phyloP scores from a whole-genome alignment of 495 filamentous ascomycete species.

The Parmelia sp. region DNA sequence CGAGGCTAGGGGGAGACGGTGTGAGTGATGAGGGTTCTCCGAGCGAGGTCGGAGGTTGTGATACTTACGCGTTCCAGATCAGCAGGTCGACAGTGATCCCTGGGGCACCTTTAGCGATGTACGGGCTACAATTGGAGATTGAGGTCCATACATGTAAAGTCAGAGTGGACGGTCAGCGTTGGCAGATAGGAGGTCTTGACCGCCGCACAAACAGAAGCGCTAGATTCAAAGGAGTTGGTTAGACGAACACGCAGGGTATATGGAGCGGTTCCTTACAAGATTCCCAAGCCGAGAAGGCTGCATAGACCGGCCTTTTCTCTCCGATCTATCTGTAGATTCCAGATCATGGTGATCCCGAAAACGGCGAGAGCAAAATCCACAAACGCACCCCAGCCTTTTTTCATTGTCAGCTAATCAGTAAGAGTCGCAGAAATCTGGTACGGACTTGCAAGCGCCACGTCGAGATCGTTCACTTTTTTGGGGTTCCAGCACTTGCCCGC shows the following conservation, averaged over 20 bases:
- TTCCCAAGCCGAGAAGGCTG: slow-evolving; percentile 2
- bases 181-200: slow-evolving; percentile 13
- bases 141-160: slow-evolving; percentile 8
- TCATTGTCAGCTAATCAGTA: not conserved
- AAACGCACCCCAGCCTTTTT: not conserved
- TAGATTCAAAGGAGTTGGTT: not conserved
- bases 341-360: not conserved
- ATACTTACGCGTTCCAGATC: slow-evolving; percentile 12
- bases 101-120: not conserved
- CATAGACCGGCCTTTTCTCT: not conserved
- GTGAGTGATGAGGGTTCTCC: not conserved
- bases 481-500: slow-evolving; percentile 9
- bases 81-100: slow-evolving; percentile 8
- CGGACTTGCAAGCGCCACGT: not conserved
- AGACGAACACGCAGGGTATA: not conserved
- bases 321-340: not conserved
- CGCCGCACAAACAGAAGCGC: slow-evolving; percentile 11
- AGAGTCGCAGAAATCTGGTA: not conserved
- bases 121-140: not conserved
- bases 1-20: not conserved
- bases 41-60: not conserved
- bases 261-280: not conserved
- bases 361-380: slow-evolving; percentile 6
- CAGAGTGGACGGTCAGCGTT: not conserved
- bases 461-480: not conserved